Conservation (phyloP, 768 basidiomycete genomes). For the Megacollybia marginata region DNA sequence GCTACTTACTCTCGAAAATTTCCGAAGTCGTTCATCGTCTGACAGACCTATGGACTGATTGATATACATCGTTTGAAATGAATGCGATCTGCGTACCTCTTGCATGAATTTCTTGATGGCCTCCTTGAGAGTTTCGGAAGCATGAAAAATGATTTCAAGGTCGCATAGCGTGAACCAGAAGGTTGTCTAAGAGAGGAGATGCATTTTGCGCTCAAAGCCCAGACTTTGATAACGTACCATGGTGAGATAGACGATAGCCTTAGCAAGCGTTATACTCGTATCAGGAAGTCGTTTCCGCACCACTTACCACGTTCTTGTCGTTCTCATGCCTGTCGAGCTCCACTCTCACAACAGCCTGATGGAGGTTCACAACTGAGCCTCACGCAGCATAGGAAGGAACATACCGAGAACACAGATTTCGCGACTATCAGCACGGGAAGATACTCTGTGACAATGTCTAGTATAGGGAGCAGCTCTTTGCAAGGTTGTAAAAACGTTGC, state of each 20-base stretch:
- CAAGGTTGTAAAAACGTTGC: conserved; percentile 2
- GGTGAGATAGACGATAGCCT: neutral
- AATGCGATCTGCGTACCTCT: neutral
- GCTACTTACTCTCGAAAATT: conserved; percentile 4
- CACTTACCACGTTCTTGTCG: conserved; percentile 5
- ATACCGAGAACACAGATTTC: conserved; percentile 3
- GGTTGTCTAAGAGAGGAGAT: neutral
- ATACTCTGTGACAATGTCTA: conserved; percentile 1
- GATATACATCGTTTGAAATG: neutral
- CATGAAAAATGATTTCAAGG: conserved; percentile 2
- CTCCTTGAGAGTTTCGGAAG: neutral
- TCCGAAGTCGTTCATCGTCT: conserved; percentile 6
- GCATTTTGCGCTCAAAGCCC: neutral
- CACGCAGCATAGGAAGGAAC: neutral
- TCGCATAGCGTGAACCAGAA: conserved; percentile 8
- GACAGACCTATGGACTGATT: neutral
- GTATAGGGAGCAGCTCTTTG: conserved; percentile 2
- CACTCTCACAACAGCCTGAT: conserved; percentile 2
- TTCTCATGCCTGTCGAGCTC: conserved; percentile 4
- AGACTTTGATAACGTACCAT: neutral
- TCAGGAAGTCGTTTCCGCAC: neutral
- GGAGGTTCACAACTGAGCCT: neutral
- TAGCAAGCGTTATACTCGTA: too few relatives aligned
- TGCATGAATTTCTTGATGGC: neutral
- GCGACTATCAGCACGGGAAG: conserved; percentile 5